Base-by-base conservation (phyloP, 1,284 basidiomycete genomes). In the Ceratobasidium papillatum region DNA sequence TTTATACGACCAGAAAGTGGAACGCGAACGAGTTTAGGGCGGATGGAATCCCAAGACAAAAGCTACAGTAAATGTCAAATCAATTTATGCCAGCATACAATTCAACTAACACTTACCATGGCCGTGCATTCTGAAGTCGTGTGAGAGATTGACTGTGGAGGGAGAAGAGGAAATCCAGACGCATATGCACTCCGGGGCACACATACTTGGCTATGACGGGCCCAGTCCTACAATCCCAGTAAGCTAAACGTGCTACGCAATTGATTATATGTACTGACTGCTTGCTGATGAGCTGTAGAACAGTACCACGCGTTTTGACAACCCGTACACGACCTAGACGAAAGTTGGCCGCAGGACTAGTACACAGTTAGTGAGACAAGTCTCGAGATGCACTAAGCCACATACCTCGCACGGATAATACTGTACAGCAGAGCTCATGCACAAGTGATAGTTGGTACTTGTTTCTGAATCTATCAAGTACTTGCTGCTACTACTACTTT, bases 301-400 rank as follows among this genome's bases (percentile, higher is more conserved):
- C 66, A 69, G 25, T 69, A 69, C 66, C 66, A 69, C 17, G 66
- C 66, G 66, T 58, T 58, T 36, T 34, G 14, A 47, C 66, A 69
- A 52, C 66, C 19, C n/a, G 66, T 25, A 38, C 66, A 69, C 66
- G 49, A 45, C 25, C 52, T 52, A 69, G 41, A 56, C 19, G 66
- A 56, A 22, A 36, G 66, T 58, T 58, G 52, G 52, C 66, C 66
- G 52, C 66, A 69, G 17, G 66, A 43, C 66, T 69, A 34, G 54
- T 34, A 9, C 3, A 58, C 25, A 34, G 66, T 69, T 19, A 69
- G 52, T 58, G 3, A 27, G 8, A 45, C 4, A 38, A 22, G 12
- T 19, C 14, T 30, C 9, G n/a, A 69, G 54, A 17, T 4, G 3
- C 3, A 32, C 12, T 0, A 32, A 8, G 30, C 0, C 30, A 34